Evolutionary conservation across 1,284 basidiomycete genomes (phyloP).

Genomic region (Phellinidium pouzarii): DNA sequence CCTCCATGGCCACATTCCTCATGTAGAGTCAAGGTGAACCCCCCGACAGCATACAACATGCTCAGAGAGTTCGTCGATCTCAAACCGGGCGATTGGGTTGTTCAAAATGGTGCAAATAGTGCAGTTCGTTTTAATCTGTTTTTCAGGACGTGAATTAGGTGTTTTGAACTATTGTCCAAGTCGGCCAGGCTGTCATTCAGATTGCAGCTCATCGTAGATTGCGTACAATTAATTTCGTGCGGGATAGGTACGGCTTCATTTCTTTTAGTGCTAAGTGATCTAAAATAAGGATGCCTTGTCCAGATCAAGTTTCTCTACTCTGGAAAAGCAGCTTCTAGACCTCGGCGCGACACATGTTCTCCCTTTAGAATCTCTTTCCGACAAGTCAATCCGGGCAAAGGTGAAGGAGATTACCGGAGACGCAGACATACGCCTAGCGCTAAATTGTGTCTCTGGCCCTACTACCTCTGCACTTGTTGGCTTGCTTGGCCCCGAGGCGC

Average conservation of each 20-base stretch:
- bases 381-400: slow-evolving; percentile 6
- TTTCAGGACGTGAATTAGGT: not conserved
- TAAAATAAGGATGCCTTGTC: too few species aligned
- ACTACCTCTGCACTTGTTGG: slow-evolving; percentile 63
- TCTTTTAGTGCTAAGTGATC: too few species aligned
- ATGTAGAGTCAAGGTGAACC: slow-evolving; percentile 58
- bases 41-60: slow-evolving; percentile 78
- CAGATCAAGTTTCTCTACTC: slow-evolving; percentile 46
- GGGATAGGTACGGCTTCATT: slow-evolving; percentile 46
- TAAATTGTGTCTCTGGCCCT: slow-evolving; percentile 77
- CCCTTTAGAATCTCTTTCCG: slow-evolving; percentile 4
- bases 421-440: slow-evolving; percentile 51
- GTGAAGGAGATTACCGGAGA: slow-evolving; percentile 1
- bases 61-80: slow-evolving; percentile 62
- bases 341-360: slow-evolving; percentile 66
- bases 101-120: slow-evolving; percentile 84
- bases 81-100: slow-evolving; percentile 61
- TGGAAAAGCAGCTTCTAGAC: slow-evolving; percentile 44
- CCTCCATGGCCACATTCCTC: not conserved
- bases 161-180: slow-evolving; percentile 34
- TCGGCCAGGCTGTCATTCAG: slow-evolving; percentile 76
- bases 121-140: slow-evolving; percentile 46
- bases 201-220: slow-evolving; percentile 63
- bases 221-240: slow-evolving; percentile 74
- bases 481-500: slow-evolving; percentile 56